Evolutionary conservation across 345 rosid species (phyloP).

Genomic region (Camelina hispida): DNA sequence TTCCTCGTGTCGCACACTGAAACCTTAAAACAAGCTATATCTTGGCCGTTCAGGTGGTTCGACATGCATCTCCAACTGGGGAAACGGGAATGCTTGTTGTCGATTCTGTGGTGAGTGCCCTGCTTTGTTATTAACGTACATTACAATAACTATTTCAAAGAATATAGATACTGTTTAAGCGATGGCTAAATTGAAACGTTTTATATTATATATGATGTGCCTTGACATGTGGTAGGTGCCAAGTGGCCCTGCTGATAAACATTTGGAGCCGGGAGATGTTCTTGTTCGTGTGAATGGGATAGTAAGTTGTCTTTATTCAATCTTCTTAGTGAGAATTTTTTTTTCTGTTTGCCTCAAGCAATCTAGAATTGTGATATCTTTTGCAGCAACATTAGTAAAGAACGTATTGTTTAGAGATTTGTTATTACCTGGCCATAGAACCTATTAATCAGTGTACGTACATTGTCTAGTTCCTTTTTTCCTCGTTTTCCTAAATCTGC

Average conservation of each 20-base stretch:
- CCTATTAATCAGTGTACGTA: slow-evolving; percentile 16
- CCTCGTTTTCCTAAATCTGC: slow-evolving; percentile 15
- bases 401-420: background rate
- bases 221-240: slow-evolving; percentile 72
- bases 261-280: slow-evolving; percentile 93
- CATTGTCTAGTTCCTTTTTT: background rate
- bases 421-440: slow-evolving; percentile 27
- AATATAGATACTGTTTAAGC: slow-evolving; percentile 6
- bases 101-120: slow-evolving; percentile 77
- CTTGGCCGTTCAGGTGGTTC: slow-evolving; percentile 63
- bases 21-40: slow-evolving; percentile 39
- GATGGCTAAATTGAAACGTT: background rate
- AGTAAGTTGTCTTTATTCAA: slow-evolving; percentile 54
- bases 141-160: slow-evolving; percentile 6
- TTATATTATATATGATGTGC: slow-evolving; percentile 24
- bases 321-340: background rate
- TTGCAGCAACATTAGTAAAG: slow-evolving; percentile 13
- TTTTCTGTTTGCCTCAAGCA: slow-evolving; percentile 17
- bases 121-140: slow-evolving; percentile 28
- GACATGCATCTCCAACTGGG: slow-evolving; percentile 73
- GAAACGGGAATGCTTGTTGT: slow-evolving; percentile 99
- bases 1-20: slow-evolving; percentile 18
- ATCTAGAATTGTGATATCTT: slow-evolving; percentile 18
- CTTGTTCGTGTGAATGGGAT: slow-evolving; percentile 87
- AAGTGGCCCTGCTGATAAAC: slow-evolving; percentile 86